Conservation (phyloP, 805 yeast genomes). For the Henningerozyma blattae region DNA sequence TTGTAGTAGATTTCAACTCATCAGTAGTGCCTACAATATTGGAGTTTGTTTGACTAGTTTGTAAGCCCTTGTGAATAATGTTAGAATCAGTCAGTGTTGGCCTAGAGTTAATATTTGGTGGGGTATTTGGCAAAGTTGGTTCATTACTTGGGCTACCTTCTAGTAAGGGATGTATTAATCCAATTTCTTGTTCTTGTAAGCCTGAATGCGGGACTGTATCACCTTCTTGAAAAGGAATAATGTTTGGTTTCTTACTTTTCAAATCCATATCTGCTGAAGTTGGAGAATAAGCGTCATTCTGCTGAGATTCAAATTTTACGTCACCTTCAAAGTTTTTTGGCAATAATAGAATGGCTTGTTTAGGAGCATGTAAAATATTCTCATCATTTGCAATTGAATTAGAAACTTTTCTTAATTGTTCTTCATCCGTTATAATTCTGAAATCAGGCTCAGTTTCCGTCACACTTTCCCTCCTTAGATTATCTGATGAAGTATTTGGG, state of each 20-base stretch:
- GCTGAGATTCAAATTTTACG: slow-evolving; percentile 1
- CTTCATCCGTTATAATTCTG: slow-evolving; percentile 14
- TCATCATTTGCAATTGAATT: background rate
- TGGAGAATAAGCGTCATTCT: background rate
- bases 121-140: background rate
- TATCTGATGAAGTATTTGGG: background rate
- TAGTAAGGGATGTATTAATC: slow-evolving; percentile 11
- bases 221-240: background rate
- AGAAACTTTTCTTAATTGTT: slow-evolving; percentile 14
- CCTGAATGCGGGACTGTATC: slow-evolving; percentile 5
- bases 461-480: background rate
- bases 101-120: too few relatives aligned
- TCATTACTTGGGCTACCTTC: slow-evolving; percentile 5
- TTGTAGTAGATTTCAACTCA: background rate
- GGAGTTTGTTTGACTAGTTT: background rate
- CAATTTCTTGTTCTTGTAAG: slow-evolving; percentile 18
- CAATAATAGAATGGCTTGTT: slow-evolving; percentile 18
- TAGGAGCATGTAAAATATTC: slow-evolving; percentile 12
- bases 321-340: slow-evolving; percentile 17
- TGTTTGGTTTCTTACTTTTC: background rate
- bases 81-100: too few relatives aligned
- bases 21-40: background rate
- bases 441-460: slow-evolving; percentile 4
- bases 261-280: background rate
- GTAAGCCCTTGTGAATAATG: too few relatives aligned